Conservation (phyloP, 2,329 filamentous ascomycete genomes). For the Aspergillus sp. region DNA sequence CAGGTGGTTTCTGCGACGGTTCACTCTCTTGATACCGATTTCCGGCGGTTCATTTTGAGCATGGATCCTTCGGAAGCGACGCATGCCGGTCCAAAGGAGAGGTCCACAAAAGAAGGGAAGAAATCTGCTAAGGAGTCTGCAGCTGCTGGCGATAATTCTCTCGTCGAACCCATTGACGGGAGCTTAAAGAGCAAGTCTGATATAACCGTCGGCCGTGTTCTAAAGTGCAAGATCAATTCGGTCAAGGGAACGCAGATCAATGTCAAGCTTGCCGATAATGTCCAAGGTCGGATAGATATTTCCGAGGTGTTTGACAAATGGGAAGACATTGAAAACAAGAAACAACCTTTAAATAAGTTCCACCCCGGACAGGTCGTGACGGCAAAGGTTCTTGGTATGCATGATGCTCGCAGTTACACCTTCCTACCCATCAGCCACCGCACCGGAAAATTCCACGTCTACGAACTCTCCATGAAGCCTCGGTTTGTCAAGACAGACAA, state of each 20-base stretch:
- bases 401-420: slow-evolving; percentile 84
- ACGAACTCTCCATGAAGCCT: slow-evolving; percentile 82
- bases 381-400: slow-evolving; percentile 79
- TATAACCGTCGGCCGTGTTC: slow-evolving; percentile 68
- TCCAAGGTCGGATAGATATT: slow-evolving; percentile 89
- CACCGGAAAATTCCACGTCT: slow-evolving; percentile 72
- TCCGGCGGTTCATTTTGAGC: slow-evolving; percentile 68
- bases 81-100: slow-evolving; percentile 46
- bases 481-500: slow-evolving; percentile 56
- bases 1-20: slow-evolving; percentile 75
- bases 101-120: slow-evolving; percentile 21
- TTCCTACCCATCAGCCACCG: slow-evolving; percentile 91
- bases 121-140: slow-evolving; percentile 30
- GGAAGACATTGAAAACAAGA: slow-evolving; percentile 81
- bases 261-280: slow-evolving; percentile 79
- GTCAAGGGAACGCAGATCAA: slow-evolving; percentile 92
- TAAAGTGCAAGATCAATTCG: slow-evolving; percentile 76
- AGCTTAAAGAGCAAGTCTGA: slow-evolving; percentile 67
- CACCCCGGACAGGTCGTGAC: slow-evolving; percentile 67
- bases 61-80: slow-evolving; percentile 54
- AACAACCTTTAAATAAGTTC: slow-evolving; percentile 75
- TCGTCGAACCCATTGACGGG: slow-evolving; percentile 64
- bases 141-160: slow-evolving; percentile 33
- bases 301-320: slow-evolving; percentile 87
- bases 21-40: slow-evolving; percentile 67